Base-by-base conservation (phyloP, 2,329 filamentous ascomycete genomes). In the Fusarium luffae region DNA sequence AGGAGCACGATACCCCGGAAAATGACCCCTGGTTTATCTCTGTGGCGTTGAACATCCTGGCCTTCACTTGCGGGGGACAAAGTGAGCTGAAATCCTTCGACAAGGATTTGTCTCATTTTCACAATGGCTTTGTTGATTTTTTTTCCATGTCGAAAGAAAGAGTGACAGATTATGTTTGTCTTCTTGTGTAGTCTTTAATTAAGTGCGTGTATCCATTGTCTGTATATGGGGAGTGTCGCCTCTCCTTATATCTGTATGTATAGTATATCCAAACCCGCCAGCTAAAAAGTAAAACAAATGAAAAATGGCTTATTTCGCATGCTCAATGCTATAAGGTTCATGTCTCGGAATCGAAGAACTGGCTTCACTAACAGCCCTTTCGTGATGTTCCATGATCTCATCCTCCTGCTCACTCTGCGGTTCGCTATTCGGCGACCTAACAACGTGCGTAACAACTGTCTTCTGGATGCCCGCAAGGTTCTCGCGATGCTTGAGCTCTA, bases 341-440 rank as follows among this genome's bases (percentile, higher is more conserved):
- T 68, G 48, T 3, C 55, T 63, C 25, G 62, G 48, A 34, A 73
- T 74, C 3, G 72, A 69, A 14, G 72, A 74, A 59, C 72, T 74
- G 3, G 72, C 72, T 49, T 74, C 72, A 57, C 72, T 74, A 40
- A 74, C 72, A 12, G 72, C 72, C 42, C 72, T 66, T 56, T 75
- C 73, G 63, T 75, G 73, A 42, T 75, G 72, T 49, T 75, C 73
- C 5, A 49, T 65, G 9, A 75, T 49, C 7, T 71, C 71, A 34
- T 73, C 62, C 5, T 72, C 64, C 25, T 65, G 57, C 3, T 52
- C 66, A 30, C 27, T 58, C 3, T 71, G 59, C 7, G 63, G 57
- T 4, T 52, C 66, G 27, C 27, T 55, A 13, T 63, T 63, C 10
- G 70, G 66, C 5, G 57, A 59, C 12, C 68, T 42, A 8, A 69